Evolutionary conservation across 768 basidiomycete genomes (phyloP), one percentile per base, ranked within the genome.

Genomic region (Trametes meyenii): DNA sequence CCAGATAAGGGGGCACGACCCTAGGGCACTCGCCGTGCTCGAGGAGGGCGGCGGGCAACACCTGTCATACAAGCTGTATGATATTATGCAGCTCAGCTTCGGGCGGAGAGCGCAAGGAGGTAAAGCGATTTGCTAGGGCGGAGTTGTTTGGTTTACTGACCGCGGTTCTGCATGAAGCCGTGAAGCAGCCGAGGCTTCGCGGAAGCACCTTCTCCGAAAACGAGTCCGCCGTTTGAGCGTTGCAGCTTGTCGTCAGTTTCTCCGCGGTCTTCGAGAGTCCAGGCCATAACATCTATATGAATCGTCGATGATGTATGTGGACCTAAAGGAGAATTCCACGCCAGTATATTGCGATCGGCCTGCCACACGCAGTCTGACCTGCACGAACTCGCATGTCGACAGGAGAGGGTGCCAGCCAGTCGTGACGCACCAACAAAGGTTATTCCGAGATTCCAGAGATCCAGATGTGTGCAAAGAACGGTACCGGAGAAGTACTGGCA

Each of bases 141-240:
- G 51, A 55, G 54, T 56, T 43, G 16, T 50, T 14, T 23, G 21
- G 19, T 29, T 50, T 35, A 58, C 57, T 45, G 16, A 21, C 40
- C 16, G 26, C 38, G 26, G 17, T 19, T 35, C 13, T 5, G 49
- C 36, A 50, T 33, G 55, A 58, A 58, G 49, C 57, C 57, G 61
- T 51, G 61, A 50, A 62, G 55, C 48, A 50, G 46, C 48, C 60
- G 54, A 51, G 54, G 60, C 36, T 50, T 61, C 60, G 60, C 61
- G 61, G 61, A 42, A 39, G 14, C 16, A 24, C 19, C 57, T 7
- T 58, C 49, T 46, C 44, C 49, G 46, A 26, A 45, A 39, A 43
- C 26, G 58, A 54, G 52, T 44, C 58, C 49, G 29, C 45, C 21
- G 58, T 51, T 60, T 56, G 55, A 40, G 29, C n/a, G 17, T 46